Percentiles rank a stretch among this genome's conserved stretches.
Conservation (phyloP, 2,329 filamentous ascomycete species). For the Botrytis squamosa region DNA sequence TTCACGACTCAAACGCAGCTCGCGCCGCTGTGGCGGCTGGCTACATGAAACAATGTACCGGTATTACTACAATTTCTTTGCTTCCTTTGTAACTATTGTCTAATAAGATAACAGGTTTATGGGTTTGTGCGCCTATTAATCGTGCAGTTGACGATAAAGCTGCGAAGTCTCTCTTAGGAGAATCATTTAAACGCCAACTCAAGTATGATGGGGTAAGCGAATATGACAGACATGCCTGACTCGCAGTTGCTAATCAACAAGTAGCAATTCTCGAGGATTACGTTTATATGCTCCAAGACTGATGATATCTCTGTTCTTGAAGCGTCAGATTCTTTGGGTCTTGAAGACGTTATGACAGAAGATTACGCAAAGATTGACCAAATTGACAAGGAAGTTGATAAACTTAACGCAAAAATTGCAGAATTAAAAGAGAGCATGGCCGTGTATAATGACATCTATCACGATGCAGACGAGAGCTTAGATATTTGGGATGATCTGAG, state of each 20-base stretch:
- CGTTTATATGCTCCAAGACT: conserved; percentile 61
- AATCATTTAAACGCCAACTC: conserved; percentile 57
- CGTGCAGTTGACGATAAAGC: conserved; percentile 60
- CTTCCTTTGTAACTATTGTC: not conserved
- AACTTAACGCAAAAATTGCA: conserved; percentile 31
- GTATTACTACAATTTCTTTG: not conserved
- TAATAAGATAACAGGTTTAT: conserved; percentile 44
- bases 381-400: conserved; percentile 24
- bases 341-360: conserved; percentile 41
- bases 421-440: conserved; percentile 40
- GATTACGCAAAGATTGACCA: conserved; percentile 39
- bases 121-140: conserved; percentile 62
- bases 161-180: conserved; percentile 55
- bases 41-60: conserved; percentile 59
- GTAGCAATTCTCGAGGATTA: conserved; percentile 19
- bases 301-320: conserved; percentile 54
- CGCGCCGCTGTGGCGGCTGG: conserved; percentile 46
- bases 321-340: conserved; percentile 40
- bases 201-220: conserved; percentile 52
- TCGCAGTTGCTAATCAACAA: not conserved
- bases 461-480: conserved; percentile 44
- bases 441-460: conserved; percentile 39
- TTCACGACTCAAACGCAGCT: conserved; percentile 51
- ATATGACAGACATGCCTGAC: not conserved
- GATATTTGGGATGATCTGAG: conserved; percentile 47